Base-by-base conservation (phyloP, 257 asterid species). In the Solanum boliviense region DNA sequence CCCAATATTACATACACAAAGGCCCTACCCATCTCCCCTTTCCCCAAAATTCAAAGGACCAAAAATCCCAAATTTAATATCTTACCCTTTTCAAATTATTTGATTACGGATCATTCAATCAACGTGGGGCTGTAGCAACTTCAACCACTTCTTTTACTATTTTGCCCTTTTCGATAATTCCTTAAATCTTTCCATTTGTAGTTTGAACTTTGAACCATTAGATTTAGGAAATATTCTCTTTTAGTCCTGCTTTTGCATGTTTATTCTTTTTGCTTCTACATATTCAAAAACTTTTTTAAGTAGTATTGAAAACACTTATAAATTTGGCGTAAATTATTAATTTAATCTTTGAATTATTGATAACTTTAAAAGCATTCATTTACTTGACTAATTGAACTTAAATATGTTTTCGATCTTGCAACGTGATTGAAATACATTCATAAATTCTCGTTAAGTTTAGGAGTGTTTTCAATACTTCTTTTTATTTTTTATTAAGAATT, bases 1-100 rank as follows among this genome's bases (percentile, higher is more conserved):
- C 99, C 99, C 44, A 97, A 88, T 83, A 96, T 96, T 83, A 95
- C 99, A 92, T 93, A 96, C 81, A 95, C 95, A 91, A 94, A 96
- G 85, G 99, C 99, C 86, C 98, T 92, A 78, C 99, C 99, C 99
- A 97, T 97, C 84, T 87, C 56, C 29, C 18, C 35, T 86, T 87
- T 60, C 41, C 41, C 35, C 25, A 29, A 5, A 82, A 44, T 46
- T 48, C 86, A 18, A 48, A 48, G 70, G 70, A 29, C 70, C 84
- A 44, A 79, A 79, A 48, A 44, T 46, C 86, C 44, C 70, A 44
- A 27, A 27, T 16, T 27, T 46, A 9, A 46, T 3, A 46, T 25
- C 70, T 48, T 29, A 5, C 12, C 86, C 86, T 82, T 48, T 58
- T 31, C 34, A 82, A 82, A 82, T 3, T 7, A 0, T 36, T 31